These are phyloP conservation scores for Papiliotrema terrestris DNA, from an alignment of 1,284 basidiomycete species.

Conservation along the genomic window DNA sequence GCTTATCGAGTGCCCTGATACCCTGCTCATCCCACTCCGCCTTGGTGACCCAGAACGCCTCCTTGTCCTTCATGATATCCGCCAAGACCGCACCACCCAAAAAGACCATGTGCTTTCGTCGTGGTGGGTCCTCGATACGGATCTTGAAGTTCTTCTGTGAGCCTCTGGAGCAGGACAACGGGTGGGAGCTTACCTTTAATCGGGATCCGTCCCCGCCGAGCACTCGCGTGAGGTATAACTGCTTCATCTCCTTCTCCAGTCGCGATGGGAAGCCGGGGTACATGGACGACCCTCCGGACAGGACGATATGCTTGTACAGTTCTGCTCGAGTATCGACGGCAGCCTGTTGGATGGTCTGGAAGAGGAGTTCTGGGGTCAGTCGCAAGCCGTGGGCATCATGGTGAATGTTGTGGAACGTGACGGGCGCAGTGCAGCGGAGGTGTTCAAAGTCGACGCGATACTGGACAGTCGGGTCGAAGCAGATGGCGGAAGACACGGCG, in stretches of 20 bases:
- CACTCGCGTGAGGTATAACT: slow-evolving; percentile 88
- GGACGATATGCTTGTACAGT: slow-evolving; percentile 96
- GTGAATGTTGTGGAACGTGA: too few relatives aligned
- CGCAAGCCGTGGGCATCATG: too few relatives aligned
- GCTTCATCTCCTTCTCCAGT: slow-evolving; percentile 99
- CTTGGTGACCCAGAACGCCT: slow-evolving; percentile 91
- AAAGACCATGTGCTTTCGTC: slow-evolving; percentile 99
- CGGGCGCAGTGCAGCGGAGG: background rate
- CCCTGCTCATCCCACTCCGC: slow-evolving; percentile 94
- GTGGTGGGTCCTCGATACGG: slow-evolving; percentile 94
- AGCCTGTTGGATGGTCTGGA: slow-evolving; percentile 90
- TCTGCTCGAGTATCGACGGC: slow-evolving; percentile 87
- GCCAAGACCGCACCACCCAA: slow-evolving; percentile 92
- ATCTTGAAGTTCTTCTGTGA: slow-evolving; percentile 92
- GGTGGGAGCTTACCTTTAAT: slow-evolving; percentile 65
- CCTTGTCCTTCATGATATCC: slow-evolving; percentile 94
- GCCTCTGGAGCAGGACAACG: background rate
- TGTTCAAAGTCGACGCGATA: background rate
- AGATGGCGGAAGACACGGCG: too few relatives aligned
- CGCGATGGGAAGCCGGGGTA: slow-evolving; percentile 96
- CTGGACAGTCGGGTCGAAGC: too few relatives aligned
- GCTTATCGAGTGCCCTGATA: slow-evolving; percentile 72
- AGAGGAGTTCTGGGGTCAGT: slow-evolving; percentile 74
- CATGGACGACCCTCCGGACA: slow-evolving; percentile 97
- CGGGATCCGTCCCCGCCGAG: slow-evolving; percentile 79